Evolutionary conservation across 2,329 filamentous ascomycete genomes (phyloP).

Genomic region (Alternaria sp.): DNA sequence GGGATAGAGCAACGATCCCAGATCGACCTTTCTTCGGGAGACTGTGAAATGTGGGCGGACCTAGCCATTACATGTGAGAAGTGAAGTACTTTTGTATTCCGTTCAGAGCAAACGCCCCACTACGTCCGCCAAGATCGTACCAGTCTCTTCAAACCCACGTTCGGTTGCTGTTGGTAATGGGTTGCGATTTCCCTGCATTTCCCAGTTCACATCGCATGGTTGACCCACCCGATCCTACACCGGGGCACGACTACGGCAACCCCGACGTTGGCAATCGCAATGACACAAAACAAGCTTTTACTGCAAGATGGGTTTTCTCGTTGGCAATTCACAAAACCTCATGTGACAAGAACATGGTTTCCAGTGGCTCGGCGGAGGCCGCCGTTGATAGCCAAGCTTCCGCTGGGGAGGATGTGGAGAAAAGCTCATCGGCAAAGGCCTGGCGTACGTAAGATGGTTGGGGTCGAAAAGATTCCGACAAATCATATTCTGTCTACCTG

Average conservation of each 20-base stretch:
- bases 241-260: neutral
- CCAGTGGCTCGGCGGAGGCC: neutral
- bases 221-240: neutral
- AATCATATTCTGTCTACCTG: slow-evolving; percentile 24
- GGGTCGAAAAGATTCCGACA: slow-evolving; percentile 11
- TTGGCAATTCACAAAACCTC: neutral
- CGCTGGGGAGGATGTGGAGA: slow-evolving; percentile 29
- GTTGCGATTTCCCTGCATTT: slow-evolving; percentile 1
- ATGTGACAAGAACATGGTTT: neutral
- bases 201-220: neutral
- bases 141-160: neutral
- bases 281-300: slow-evolving; percentile 9
- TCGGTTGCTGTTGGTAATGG: slow-evolving; percentile 3
- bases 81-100: slow-evolving; percentile 23
- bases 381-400: slow-evolving; percentile 30
- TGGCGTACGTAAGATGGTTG: slow-evolving; percentile 35
- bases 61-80: neutral
- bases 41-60: neutral
- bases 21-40: neutral
- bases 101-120: slow-evolving; percentile 9
- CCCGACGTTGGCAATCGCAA: slow-evolving; percentile 1
- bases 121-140: slow-evolving; percentile 24
- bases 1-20: neutral
- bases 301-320: neutral
- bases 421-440: slow-evolving; percentile 17